phyloP scores from a whole-genome alignment of 805 yeast genomes.

The Saccharomycopsis amapae region DNA sequence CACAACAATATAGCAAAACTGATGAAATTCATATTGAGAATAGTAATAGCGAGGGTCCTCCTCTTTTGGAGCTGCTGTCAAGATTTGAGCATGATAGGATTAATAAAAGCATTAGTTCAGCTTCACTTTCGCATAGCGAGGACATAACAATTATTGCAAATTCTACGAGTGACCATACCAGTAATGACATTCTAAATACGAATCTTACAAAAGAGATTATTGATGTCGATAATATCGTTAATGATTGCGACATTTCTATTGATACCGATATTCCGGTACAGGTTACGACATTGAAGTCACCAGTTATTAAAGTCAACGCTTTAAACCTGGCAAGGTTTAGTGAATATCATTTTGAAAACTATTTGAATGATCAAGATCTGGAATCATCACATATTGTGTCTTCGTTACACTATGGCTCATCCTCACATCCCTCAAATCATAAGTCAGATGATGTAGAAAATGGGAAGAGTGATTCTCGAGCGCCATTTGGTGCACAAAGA shows the following conservation, averaged over 20 bases:
- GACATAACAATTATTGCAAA: neutral
- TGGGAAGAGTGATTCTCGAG: too few species aligned
- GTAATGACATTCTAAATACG: neutral
- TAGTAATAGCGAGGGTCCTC: neutral
- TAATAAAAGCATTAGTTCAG: too few species aligned
- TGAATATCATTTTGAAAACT: conserved; percentile 4
- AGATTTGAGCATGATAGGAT: too few species aligned
- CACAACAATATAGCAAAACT: neutral
- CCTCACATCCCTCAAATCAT: too few species aligned
- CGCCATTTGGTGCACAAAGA: too few species aligned
- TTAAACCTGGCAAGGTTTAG: conserved; percentile 1
- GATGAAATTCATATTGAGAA: neutral
- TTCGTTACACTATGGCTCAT: too few species aligned
- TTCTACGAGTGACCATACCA: neutral
- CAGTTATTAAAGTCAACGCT: conserved; percentile 18
- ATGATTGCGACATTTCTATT: neutral
- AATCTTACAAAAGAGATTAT: neutral
- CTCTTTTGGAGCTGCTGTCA: too few species aligned
- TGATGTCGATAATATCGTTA: neutral
- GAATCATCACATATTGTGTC: too few species aligned
- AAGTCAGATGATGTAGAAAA: too few species aligned
- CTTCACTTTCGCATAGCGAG: neutral
- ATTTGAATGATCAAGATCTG: neutral
- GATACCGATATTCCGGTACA: too few species aligned
- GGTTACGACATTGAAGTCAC: conserved; percentile 10